Conservation (phyloP, 2,329 filamentous ascomycete genomes). For the Xylaria polymorpha region DNA sequence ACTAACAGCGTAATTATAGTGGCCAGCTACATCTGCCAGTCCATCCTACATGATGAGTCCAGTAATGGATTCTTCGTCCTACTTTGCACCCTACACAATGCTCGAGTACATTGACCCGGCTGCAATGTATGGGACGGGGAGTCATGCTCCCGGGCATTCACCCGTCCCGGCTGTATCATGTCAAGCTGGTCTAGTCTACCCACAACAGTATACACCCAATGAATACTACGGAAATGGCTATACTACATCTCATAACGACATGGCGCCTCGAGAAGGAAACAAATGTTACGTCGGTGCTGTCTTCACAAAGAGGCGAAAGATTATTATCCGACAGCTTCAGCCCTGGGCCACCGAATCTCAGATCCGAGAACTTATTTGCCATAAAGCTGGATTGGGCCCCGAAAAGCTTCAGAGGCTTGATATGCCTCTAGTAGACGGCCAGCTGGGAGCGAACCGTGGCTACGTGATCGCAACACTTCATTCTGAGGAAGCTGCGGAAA, state of each 20-base stretch:
- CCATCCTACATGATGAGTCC: conserved; percentile 43
- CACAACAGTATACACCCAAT: conserved; percentile 38
- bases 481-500: conserved; percentile 46
- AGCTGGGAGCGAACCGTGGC: conserved; percentile 43
- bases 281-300: conserved; percentile 33
- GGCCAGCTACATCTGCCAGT: conserved; percentile 40
- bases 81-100: conserved; percentile 31
- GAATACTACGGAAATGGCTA: conserved; percentile 42
- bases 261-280: conserved; percentile 15
- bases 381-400: conserved; percentile 44
- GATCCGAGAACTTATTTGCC: conserved; percentile 46
- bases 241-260: conserved; percentile 30
- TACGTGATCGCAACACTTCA: conserved; percentile 47
- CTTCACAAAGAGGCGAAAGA: conserved; percentile 46
- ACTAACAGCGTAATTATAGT: conserved; percentile 44
- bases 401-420: conserved; percentile 46
- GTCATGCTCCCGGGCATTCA: conserved; percentile 20
- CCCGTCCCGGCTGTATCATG: conserved; percentile 19
- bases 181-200: conserved; percentile 23
- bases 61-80: conserved; percentile 39
- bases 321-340: conserved; percentile 49
- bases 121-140: conserved; percentile 16
- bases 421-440: conserved; percentile 42
- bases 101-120: conserved; percentile 29
- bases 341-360: conserved; percentile 43